Base-by-base conservation (phyloP, 1,139 yeast species). In the Kluyveromyces sp. region DNA sequence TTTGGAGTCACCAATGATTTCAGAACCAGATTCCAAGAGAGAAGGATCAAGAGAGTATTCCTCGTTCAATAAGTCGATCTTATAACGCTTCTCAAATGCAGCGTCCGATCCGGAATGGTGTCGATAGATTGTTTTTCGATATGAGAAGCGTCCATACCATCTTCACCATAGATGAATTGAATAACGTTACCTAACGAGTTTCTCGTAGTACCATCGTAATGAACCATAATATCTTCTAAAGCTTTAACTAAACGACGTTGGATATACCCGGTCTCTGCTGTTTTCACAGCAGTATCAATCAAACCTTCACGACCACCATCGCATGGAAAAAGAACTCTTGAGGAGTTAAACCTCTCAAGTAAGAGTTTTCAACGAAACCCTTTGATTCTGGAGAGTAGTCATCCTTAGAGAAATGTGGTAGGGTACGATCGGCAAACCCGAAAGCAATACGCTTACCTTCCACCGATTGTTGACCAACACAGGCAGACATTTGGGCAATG, bases 291-390 rank as follows among this genome's bases (percentile, higher is more conserved):
- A 49, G 99, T 92, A 79, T 92, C 99, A 68, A 92, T 92, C 66
- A 92, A 79, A 79, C 99, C 99, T 74, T 92, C 99, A 78, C 99
- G 88, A 77, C 99, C 99, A 60, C 98, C 98, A 94, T 94, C 47
- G 98, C 98, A 67, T 94, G 99, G 84, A 92, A 92, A 66, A 94
- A 94, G 68, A 94, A 94, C 68, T 94, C 98, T 69, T 92, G 98
- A 36, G 99, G 99, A 15, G 98, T 92, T 62, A 94, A 76, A 38
- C 99, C 99, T 75, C 98, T 82, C 63, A 92, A 76, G 62, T 92
- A 94, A 8, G 98, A 94, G 63, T 94, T 94, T 68, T 92, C 98
- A 55, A 94, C 95, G 60, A 94, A 94, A 54, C 99, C 99, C 65
- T 89, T 88, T 3, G 97, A 89, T 69, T 92, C 98, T 31, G 98